Evolutionary conservation across 1,284 basidiomycete genomes (phyloP), one percentile per base, ranked within the genome.

Genomic region (Chalciporus piperatoides): DNA sequence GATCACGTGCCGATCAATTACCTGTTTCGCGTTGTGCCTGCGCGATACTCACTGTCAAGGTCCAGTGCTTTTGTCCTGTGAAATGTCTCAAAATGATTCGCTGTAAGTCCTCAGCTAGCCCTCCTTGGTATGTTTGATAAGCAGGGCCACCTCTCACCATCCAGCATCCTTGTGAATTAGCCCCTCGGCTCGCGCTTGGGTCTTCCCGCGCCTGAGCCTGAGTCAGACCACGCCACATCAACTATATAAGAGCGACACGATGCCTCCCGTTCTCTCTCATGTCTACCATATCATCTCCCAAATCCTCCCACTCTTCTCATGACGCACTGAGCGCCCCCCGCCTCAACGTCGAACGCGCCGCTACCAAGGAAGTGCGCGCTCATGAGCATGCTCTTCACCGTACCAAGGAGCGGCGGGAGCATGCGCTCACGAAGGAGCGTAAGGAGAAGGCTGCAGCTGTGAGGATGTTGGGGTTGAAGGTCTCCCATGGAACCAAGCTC

Each of bases 361-460:
- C 6, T 30, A 37, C 50, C 32, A 65, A 65, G 33, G 63, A 69
- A 40, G 59, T 59, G 33, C 63, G 63, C 15, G 67, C 63, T 15
- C 56, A 51, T 10, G 67, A 68, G 48, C 66, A 62, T 25, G 64
- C 65, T 2, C 67, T 67, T 46, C 67, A 66, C 32, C 63, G 57
- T 17, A 55, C 49, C 46, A 68, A 62, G 49, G 67, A 68, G 46
- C 65, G 65, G n/a, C 65, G 46, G 37, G 67, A 62, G 50, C 62
- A 68, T 10, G 54, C 56, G 15, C 64, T 65, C 8, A 51, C 59
- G 3, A 65, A 54, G 62, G 55, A 65, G 48, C 63, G 63, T 52
- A 65, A 69, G 55, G 60, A 68, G 52, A 64, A 56, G 51, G 56
- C 52, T 6, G 49, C 62, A 6, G 47, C 36, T 0, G 41, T 39